These are phyloP conservation scores for Niebla homalea DNA, from an alignment of 495 filamentous ascomycete species.

Conservation along the genomic window DNA sequence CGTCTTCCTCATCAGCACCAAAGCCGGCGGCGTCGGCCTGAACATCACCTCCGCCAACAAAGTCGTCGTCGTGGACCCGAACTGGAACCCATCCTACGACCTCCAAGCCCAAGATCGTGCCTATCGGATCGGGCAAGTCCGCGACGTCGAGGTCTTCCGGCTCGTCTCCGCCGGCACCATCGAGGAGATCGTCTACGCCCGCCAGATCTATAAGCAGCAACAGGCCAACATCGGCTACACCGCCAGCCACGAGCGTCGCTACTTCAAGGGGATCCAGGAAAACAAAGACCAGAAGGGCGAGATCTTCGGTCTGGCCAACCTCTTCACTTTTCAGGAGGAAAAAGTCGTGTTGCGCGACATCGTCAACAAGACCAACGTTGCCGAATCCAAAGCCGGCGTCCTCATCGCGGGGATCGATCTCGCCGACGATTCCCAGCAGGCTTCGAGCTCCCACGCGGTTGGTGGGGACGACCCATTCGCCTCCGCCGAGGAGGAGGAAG, in stretches of 20 bases:
- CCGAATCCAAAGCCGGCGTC: conserved; percentile 80
- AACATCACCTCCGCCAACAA: conserved; percentile 98
- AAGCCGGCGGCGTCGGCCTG: conserved; percentile 76
- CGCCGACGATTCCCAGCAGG: conserved; percentile 24
- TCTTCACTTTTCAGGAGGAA: conserved; percentile 73
- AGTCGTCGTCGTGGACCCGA: conserved; percentile 92
- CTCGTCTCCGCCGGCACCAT: conserved; percentile 89
- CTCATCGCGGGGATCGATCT: conserved; percentile 62
- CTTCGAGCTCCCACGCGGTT: conserved; percentile 2
- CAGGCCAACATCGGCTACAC: conserved; percentile 97
- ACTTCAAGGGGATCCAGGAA: conserved; percentile 91
- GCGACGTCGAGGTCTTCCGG: conserved; percentile 93
- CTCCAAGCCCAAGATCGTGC: conserved; percentile 94
- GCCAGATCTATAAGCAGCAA: conserved; percentile 98
- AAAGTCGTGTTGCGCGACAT: conserved; percentile 77
- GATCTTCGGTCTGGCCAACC: conserved; percentile 79
- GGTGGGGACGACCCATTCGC: conserved; percentile 41
- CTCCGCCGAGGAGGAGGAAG: conserved; percentile 22
- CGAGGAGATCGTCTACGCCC: conserved; percentile 92
- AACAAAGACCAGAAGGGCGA: conserved; percentile 73
- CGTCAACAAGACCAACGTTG: conserved; percentile 95
- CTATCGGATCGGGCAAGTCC: conserved; percentile 84
- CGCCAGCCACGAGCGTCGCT: conserved; percentile 78
- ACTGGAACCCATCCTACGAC: conserved; percentile 93
- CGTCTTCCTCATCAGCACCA: conserved; percentile 90